Conservation (phyloP, 202 grass and related monocot species). For the Eragrostis tef region DNA sequence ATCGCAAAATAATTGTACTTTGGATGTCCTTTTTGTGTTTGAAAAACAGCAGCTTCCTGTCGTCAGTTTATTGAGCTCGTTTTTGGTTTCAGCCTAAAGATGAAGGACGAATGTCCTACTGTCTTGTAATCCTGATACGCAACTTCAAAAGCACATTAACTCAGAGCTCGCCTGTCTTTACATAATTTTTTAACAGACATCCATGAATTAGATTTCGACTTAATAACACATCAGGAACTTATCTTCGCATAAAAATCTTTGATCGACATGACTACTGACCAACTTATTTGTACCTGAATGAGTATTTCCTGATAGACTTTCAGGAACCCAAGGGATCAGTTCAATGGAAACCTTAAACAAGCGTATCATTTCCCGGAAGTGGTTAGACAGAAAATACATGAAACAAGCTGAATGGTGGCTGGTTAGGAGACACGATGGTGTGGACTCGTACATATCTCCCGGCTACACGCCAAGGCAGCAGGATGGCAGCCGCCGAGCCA, state of each 20-base stretch:
- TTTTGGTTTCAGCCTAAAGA: not conserved
- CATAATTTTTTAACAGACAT: not conserved
- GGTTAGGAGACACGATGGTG: slow-evolving; percentile 26
- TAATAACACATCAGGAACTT: not conserved
- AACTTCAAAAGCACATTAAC: not conserved
- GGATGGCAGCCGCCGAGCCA: slow-evolving; percentile 16
- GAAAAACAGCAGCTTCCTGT: not conserved
- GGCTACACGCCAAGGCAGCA: not conserved
- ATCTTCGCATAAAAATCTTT: not conserved
- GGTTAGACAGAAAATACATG: not conserved
- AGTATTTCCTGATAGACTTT: not conserved
- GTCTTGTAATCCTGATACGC: not conserved
- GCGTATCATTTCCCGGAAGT: slow-evolving; percentile 4
- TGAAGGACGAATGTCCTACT: not conserved
- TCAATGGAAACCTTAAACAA: not conserved
- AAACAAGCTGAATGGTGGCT: slow-evolving; percentile 9
- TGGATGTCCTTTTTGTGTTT: not conserved
- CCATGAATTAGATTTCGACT: not conserved
- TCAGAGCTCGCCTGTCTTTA: not conserved
- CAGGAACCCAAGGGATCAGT: not conserved
- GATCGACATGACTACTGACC: not conserved
- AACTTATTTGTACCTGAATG: not conserved
- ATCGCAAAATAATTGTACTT: slow-evolving; percentile 45
- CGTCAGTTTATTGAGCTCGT: not conserved
- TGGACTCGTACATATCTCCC: not conserved